Percentiles rank a stretch among this genome's conserved stretches.
Conservation (phyloP, 129 eudicot species). For the Flaveria sonorensis region DNA sequence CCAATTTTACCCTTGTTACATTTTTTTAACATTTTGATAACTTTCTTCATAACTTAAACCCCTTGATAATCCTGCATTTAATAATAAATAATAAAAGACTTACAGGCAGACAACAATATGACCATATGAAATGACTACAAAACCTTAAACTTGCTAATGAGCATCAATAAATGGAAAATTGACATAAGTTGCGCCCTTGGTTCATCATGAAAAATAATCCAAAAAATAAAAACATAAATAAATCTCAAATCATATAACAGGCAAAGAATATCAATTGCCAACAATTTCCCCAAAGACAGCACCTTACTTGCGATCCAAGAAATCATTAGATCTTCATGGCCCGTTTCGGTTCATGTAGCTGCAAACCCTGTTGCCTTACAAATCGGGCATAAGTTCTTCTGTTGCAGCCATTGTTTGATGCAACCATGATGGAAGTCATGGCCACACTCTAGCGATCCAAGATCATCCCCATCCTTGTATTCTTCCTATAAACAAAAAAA, state of each 20-base stretch:
- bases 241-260: slow-evolving; percentile 25
- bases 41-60: too few relatives aligned
- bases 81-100: too few relatives aligned
- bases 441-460: slow-evolving; percentile 75
- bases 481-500: slow-evolving; percentile 51
- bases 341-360: slow-evolving; percentile 17
- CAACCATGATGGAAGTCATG: slow-evolving; percentile 73
- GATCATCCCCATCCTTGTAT: slow-evolving; percentile 57
- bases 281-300: slow-evolving; percentile 28
- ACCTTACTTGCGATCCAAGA: slow-evolving; percentile 23
- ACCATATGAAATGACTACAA: not conserved
- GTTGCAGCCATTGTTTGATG: slow-evolving; percentile 79
- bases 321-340: slow-evolving; percentile 5
- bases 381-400: slow-evolving; percentile 81
- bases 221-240: slow-evolving; percentile 22
- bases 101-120: not conserved
- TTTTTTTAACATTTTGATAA: too few relatives aligned
- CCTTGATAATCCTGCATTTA: too few relatives aligned
- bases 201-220: slow-evolving; percentile 21
- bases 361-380: slow-evolving; percentile 74
- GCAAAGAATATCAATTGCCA: slow-evolving; percentile 32
- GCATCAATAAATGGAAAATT: slow-evolving; percentile 25
- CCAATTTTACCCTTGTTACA: too few relatives aligned
- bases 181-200: slow-evolving; percentile 31
- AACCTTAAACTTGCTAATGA: slow-evolving; percentile 10